Evolutionary conservation across 352 stramenopile species (phyloP).

Genomic region (Detonula confervacea): DNA sequence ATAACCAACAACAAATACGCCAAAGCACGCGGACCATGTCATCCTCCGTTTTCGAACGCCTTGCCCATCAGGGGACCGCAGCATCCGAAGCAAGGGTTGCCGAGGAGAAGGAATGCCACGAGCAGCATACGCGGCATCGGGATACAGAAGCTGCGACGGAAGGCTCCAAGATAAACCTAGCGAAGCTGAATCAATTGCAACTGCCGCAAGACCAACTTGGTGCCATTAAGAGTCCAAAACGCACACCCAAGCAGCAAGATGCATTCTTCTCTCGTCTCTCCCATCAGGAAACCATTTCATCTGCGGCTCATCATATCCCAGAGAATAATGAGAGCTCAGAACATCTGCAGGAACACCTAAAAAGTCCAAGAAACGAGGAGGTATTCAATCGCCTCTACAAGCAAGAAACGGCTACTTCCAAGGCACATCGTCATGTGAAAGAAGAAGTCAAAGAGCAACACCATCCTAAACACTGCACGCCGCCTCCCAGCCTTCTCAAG

Average conservation of each 20-base stretch:
- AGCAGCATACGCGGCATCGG: conserved; percentile 4
- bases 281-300: conserved; percentile 30
- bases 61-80: conserved; percentile 21
- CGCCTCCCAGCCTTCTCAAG: conserved; percentile 5
- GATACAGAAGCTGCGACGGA: not conserved
- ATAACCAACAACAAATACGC: too few relatives aligned
- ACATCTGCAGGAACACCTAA: not conserved
- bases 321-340: not conserved
- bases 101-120: conserved; percentile 17
- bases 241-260: conserved; percentile 16
- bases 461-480: too few relatives aligned
- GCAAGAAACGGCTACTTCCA: conserved; percentile 27
- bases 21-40: conserved; percentile 4
- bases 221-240: conserved; percentile 3
- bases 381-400: conserved; percentile 31
- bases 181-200: conserved; percentile 13
- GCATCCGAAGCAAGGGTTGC: conserved; percentile 21
- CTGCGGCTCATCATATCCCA: conserved; percentile 22
- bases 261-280: conserved; percentile 19
- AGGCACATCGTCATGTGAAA: conserved; percentile 20
- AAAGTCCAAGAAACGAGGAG: not conserved
- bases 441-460: conserved; percentile 7
- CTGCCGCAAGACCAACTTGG: conserved; percentile 11
- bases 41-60: conserved; percentile 25
- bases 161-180: conserved; percentile 4